Evolutionary conservation across 768 basidiomycete genomes (phyloP), one percentile per base, ranked within the genome.

Genomic region (Leccinum pellstonianum): DNA sequence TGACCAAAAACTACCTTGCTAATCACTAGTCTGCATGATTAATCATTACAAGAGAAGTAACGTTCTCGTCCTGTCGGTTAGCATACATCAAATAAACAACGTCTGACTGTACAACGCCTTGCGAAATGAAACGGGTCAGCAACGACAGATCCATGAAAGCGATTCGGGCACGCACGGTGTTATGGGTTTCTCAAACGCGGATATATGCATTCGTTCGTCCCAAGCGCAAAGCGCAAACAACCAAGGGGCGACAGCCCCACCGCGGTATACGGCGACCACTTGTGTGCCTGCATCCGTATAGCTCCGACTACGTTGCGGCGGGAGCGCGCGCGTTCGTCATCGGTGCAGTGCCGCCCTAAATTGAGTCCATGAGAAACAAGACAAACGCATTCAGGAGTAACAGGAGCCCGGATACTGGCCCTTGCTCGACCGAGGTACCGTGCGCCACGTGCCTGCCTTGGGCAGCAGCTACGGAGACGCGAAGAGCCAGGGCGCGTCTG

Each of bases 361-460:
- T 38, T 1, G 93, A 90, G 68, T 93, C 86, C 8, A 29, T 3
- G 29, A 29, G 29, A 29, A 29, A 29, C 29, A 29, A 8, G 29
- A 29, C 8, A 8, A 9, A 7, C 29, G 8, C 8, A 7, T 1
- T 27, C 5, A 27, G 27, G 27, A 27, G 27, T 7, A 97, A 98
- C 33, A 94, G 79, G 69, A 98, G 96, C 7, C 96, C 96, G 0
- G 93, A 95, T 15, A 98, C 85, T 97, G 94, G 0, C 96, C 96
- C 47, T 80, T 82, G 56, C 84, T 80, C 62, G 95, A 76, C 33
- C 88, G 77, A 9, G 94, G 91, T 0, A 75, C 76, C 1, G 69
- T 73, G 29, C 69, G 71, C 82, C 82, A 87, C 15, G 75, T 78
- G 3, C 11, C 19, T 19, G 51, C 52, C 4, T 75, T 71, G 2